A percentile compares a stretch with the other conserved stretches of the same genome.
phyloP scores from a whole-genome alignment of 2,329 filamentous ascomycete species.

The Aspergillus pseudoviridinutans region DNA sequence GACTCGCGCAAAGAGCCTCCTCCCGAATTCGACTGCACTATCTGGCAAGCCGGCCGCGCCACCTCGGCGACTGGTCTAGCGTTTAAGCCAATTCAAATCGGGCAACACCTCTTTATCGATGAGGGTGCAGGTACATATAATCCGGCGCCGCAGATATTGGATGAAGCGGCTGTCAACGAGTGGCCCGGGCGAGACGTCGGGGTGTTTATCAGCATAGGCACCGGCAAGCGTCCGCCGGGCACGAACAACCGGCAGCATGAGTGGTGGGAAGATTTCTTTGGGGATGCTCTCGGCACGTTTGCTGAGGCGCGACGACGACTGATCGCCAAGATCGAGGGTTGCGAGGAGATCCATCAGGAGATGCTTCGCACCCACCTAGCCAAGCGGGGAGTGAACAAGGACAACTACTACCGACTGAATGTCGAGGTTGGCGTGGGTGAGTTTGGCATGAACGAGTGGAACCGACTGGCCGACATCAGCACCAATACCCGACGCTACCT shows the following conservation, averaged over 20 bases:
- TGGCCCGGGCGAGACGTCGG: conserved; percentile 93
- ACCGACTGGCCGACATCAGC: conserved; percentile 88
- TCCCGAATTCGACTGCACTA: conserved; percentile 87
- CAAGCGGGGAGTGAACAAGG: conserved; percentile 73
- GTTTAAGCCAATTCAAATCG: conserved; percentile 93
- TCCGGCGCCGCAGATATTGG: conserved; percentile 75
- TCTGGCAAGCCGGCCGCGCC: conserved; percentile 96
- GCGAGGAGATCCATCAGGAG: conserved; percentile 81
- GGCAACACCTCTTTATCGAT: conserved; percentile 90
- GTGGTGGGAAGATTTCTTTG: conserved; percentile 88
- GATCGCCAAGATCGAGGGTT: conserved; percentile 91
- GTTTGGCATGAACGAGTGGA: conserved; percentile 99
- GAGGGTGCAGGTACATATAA: conserved; percentile 92
- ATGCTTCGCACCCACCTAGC: conserved; percentile 77
- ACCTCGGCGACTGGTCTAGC: conserved; percentile 86
- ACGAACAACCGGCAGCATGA: conserved; percentile 65
- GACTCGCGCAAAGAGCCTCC: conserved; percentile 89
- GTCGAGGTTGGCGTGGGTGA: conserved; percentile 94
- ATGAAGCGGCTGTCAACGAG: conserved; percentile 87
- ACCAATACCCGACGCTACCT: conserved; percentile 86
- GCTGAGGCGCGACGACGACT: conserved; percentile 81
- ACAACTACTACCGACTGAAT: conserved; percentile 95
- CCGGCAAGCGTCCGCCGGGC: conserved; percentile 75
- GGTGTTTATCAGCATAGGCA: conserved; percentile 91
- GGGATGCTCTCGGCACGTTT: conserved; percentile 71